Percentiles rank a stretch among this genome's conserved stretches.
These are phyloP conservation scores for Trichoderma asperelloides DNA, from an alignment of 495 filamentous ascomycete species.

Conservation along the genomic window DNA sequence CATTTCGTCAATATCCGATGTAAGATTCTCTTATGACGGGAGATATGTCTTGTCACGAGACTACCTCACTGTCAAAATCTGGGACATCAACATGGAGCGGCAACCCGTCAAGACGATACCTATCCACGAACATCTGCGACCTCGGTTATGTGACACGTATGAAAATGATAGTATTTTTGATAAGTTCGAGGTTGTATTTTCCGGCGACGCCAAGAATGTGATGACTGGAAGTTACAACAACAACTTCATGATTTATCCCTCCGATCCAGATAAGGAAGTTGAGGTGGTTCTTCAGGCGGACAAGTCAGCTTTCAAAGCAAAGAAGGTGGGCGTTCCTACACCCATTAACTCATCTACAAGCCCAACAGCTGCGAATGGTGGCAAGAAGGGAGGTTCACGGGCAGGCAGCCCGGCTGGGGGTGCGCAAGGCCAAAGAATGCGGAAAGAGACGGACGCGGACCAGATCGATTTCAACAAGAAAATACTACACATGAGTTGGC, in stretches of 20 bases:
- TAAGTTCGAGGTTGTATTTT: conserved; percentile 99
- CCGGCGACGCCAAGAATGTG: conserved; percentile 94
- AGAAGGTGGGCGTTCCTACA: conserved; percentile 97
- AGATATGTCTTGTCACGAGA: conserved; percentile 95
- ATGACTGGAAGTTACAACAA: conserved; percentile 99
- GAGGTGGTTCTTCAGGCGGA: conserved; percentile 97
- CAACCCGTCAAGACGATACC: conserved; percentile 97
- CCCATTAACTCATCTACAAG: conserved; percentile 79
- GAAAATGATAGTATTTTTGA: conserved; percentile 99
- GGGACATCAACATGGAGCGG: conserved; percentile 98
- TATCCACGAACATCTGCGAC: conserved; percentile 93
- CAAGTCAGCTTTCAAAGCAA: conserved; percentile 98
- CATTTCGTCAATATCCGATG: conserved; percentile 97
- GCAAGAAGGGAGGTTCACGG: conserved; percentile 76
- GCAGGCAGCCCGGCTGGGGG: conserved; percentile 83
- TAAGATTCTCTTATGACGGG: conserved; percentile 92
- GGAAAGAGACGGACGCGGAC: conserved; percentile 97
- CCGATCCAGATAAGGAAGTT: conserved; percentile 88
- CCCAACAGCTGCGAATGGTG: conserved; percentile 57
- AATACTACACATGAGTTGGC: conserved; percentile 99
- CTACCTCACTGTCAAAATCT: conserved; percentile 98
- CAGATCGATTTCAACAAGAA: conserved; percentile 99
- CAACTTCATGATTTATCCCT: conserved; percentile 99
- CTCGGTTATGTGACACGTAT: conserved; percentile 93
- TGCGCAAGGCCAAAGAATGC: conserved; percentile 82